Evolutionary conservation across 1,284 basidiomycete species (phyloP).

Genomic region (Phylloporus sp.): DNA sequence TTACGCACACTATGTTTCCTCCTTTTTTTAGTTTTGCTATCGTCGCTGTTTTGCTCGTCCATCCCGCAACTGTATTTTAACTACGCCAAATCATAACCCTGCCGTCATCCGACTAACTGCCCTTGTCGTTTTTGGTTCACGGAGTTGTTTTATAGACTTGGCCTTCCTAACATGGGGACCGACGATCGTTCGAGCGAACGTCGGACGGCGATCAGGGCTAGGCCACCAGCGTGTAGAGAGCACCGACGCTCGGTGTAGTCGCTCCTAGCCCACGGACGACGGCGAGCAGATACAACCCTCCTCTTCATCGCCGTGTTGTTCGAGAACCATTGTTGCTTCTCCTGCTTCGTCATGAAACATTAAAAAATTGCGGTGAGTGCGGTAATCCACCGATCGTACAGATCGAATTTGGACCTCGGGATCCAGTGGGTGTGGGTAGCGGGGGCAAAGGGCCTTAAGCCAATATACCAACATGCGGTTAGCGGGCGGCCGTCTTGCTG

Average conservation of each 20-base stretch:
- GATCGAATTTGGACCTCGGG: constrained; percentile 15
- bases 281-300: constrained; percentile 6
- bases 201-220: constrained; percentile 26
- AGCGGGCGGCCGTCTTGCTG: constrained; percentile 14
- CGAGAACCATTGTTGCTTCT: constrained; percentile 17
- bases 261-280: constrained; percentile 7
- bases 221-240: background rate
- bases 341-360: constrained; percentile 23
- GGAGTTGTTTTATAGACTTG: constrained; percentile 23
- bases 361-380: constrained; percentile 30
- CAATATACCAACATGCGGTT: constrained; percentile 34
- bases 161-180: constrained; percentile 30
- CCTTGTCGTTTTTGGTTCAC: constrained; percentile 26
- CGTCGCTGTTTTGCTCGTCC: constrained; percentile 23
- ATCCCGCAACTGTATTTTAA: constrained; percentile 31
- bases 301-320: constrained; percentile 11
- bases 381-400: constrained; percentile 18
- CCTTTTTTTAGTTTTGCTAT: constrained; percentile 11
- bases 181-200: constrained; percentile 19
- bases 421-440: constrained; percentile 23
- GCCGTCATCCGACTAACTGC: constrained; percentile 16
- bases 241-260: background rate
- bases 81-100: constrained; percentile 16
- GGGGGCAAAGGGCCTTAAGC: constrained; percentile 8
- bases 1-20: constrained; percentile 12